Evolutionary conservation across 805 yeast species (phyloP).

Genomic region (Kockiozyma suomiensis): DNA sequence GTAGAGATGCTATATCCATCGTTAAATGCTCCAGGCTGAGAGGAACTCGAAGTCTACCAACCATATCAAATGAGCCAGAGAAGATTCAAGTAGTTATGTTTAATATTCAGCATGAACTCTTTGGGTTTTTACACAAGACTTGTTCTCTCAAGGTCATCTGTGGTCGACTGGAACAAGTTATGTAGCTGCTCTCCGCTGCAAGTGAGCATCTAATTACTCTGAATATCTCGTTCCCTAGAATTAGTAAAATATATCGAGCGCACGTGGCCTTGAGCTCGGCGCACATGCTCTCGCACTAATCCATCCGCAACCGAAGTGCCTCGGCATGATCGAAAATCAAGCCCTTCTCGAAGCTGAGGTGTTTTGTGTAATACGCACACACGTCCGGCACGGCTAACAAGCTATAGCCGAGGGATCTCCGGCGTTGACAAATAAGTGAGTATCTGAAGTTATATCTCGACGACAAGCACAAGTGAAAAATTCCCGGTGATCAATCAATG

Average conservation of each 20-base stretch:
- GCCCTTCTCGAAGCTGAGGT: not conserved
- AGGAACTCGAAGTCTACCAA: conserved; percentile 2
- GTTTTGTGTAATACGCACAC: not conserved
- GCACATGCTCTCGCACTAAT: not conserved
- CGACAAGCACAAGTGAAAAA: not conserved
- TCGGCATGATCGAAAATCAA: conserved; percentile 4
- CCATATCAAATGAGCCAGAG: not conserved
- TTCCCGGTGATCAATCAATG: not conserved
- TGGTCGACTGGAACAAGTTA: not conserved
- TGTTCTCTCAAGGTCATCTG: conserved; percentile 1
- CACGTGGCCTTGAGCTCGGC: not conserved
- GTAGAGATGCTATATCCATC: not conserved
- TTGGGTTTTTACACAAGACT: not conserved
- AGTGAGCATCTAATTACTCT: not conserved
- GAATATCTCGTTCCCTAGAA: not conserved
- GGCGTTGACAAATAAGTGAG: not conserved
- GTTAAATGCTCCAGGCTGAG: not conserved
- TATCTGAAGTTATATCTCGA: not conserved
- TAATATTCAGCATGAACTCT: conserved; percentile 4
- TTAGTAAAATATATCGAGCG: not conserved
- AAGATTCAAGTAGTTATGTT: not conserved
- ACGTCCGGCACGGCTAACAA: not conserved
- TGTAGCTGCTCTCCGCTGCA: not conserved
- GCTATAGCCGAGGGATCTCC: not conserved
- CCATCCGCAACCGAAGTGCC: conserved; percentile 4